A percentile compares a stretch with the other conserved stretches of the same genome.
Evolutionary conservation across 2,329 filamentous ascomycete species (phyloP).

Genomic region (Talaromyces atroroseus): DNA sequence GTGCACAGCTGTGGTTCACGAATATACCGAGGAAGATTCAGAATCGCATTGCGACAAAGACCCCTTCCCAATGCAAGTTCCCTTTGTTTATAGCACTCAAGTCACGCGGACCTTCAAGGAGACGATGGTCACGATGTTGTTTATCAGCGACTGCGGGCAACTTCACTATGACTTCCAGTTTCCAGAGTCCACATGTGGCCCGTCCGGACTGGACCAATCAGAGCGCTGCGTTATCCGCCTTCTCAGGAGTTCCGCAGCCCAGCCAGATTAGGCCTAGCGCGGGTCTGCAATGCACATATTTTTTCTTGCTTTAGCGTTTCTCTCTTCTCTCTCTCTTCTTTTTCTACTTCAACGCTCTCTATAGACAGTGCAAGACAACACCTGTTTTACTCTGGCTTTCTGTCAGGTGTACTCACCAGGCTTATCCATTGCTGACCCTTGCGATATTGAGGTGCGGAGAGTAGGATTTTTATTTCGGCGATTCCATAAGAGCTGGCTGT

Average conservation of each 20-base stretch:
- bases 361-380: conserved; percentile 83
- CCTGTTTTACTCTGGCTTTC: conserved; percentile 59
- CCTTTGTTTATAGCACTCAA: neutral
- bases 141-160: conserved; percentile 1
- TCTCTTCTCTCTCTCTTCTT: conserved; percentile 31
- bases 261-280: conserved; percentile 25
- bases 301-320: conserved; percentile 15
- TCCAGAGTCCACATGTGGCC: conserved; percentile 7
- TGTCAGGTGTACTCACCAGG: conserved; percentile 53
- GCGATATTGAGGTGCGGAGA: conserved; percentile 60
- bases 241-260: conserved; percentile 4
- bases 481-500: conserved; percentile 70
- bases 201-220: conserved; percentile 10
- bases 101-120: neutral
- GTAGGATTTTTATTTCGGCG: conserved; percentile 37
- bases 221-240: neutral
- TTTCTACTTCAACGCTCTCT: conserved; percentile 57
- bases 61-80: neutral
- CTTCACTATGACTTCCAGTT: neutral
- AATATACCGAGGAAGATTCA: neutral
- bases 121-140: neutral
- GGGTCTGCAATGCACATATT: conserved; percentile 17
- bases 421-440: conserved; percentile 58
- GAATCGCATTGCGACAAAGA: neutral
- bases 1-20: neutral